Evolutionary conservation across 2,329 filamentous ascomycete species (phyloP), one percentile per base, ranked within the genome.

Genomic region (Chalara sp.): DNA sequence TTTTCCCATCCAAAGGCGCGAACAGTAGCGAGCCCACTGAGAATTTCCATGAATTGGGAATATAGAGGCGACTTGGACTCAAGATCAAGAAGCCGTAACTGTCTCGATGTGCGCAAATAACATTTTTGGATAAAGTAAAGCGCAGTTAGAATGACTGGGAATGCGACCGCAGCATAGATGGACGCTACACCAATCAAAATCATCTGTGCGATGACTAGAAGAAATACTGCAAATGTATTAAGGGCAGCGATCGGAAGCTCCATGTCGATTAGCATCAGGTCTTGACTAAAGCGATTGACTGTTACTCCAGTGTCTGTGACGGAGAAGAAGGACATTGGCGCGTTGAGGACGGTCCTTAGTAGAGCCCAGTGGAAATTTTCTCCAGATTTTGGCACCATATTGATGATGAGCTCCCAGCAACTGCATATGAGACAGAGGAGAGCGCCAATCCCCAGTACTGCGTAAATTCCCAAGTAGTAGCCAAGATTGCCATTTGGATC

Each of bases 351-450:
- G 2, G 75, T 74, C 6, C 67, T 65, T 6, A 79, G 63, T 1
- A 79, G 64, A 44, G 64, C 70, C 47, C 65, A 65, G 53, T 80
- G 76, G 51, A 80, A 75, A 42, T 58, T 67, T 49, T 71, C 68
- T 4, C 73, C 75, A n/a, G 75, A 77, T 32, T 69, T 70, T 3
- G 76, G 76, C 4, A 79, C 72, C 72, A 79, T 78, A 3, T 65
- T 71, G 32, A 79, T 72, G 44, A 79, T 72, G 55, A 78, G 71
- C 68, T 68, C 70, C 32, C 47, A 50, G 32, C 50, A 12, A 40
- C 53, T 28, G 12, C 51, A 30, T 29, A 48, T 53, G 13, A 57
- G 53, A 13, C 46, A 49, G 31, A 5, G 31, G 32, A 58, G 52
- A 10, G 51, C 46, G 40, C 47, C 10, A 31, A 49, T 39, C 31